Conservation (phyloP, 441 rosid species). For the Populus hybrid region DNA sequence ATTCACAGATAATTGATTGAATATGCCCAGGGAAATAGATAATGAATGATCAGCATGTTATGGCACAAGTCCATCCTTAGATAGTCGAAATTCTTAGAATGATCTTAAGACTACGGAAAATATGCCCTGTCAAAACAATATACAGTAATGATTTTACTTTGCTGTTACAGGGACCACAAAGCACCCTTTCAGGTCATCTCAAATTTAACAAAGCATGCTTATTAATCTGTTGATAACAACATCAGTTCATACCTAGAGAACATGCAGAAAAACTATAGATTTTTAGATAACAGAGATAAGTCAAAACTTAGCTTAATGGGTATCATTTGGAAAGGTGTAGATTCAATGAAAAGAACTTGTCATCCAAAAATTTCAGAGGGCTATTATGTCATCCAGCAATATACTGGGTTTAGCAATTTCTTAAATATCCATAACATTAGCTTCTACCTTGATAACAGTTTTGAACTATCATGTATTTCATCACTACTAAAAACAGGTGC, state of each 20-base stretch:
- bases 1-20: not conserved
- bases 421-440: not conserved
- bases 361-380: too few relatives aligned
- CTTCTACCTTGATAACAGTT: not conserved
- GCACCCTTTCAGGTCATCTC: too few relatives aligned
- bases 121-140: not conserved
- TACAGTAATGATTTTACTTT: too few relatives aligned
- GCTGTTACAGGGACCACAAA: too few relatives aligned
- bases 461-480: not conserved
- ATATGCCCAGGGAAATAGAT: not conserved
- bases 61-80: not conserved
- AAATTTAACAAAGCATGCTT: too few relatives aligned
- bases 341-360: too few relatives aligned
- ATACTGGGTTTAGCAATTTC: not conserved
- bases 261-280: not conserved
- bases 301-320: too few relatives aligned
- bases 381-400: too few relatives aligned
- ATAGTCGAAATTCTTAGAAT: not conserved
- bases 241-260: too few relatives aligned
- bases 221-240: too few relatives aligned
- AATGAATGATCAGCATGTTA: conserved; percentile 1
- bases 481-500: conserved; percentile 1
- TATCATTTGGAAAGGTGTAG: too few relatives aligned
- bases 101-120: not conserved
- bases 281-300: not conserved